phyloP scores from a whole-genome alignment of 2,329 filamentous ascomycete genomes.

The Fusarium praegraminearum region DNA sequence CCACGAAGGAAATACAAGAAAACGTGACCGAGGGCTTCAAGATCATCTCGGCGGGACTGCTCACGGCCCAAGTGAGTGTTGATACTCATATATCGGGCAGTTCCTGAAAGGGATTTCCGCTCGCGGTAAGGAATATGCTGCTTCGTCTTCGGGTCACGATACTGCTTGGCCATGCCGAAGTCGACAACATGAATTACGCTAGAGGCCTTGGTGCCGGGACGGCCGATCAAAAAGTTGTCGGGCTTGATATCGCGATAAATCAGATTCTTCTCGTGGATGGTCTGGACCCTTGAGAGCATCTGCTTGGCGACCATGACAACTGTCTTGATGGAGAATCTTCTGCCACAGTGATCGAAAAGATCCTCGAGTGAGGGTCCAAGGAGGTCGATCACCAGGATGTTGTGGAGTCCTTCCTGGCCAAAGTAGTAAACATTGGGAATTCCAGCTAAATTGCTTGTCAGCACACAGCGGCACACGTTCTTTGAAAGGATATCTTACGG shows the following conservation, averaged over 20 bases:
- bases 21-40: slow-evolving; percentile 85
- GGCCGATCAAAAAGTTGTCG: slow-evolving; percentile 98
- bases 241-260: slow-evolving; percentile 99
- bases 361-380: slow-evolving; percentile 95
- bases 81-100: slow-evolving; percentile 99
- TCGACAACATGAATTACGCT: slow-evolving; percentile 99
- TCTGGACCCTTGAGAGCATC: slow-evolving; percentile 94
- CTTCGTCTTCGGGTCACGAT: slow-evolving; percentile 98
- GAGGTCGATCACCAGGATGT: slow-evolving; percentile 97
- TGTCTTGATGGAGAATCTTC: slow-evolving; percentile 95
- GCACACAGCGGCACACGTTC: slow-evolving; percentile 50
- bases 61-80: slow-evolving; percentile 98
- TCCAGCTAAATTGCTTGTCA: slow-evolving; percentile 72
- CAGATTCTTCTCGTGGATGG: slow-evolving; percentile 98
- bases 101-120: slow-evolving; percentile 95
- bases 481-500: slow-evolving; percentile 72
- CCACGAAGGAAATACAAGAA: slow-evolving; percentile 82
- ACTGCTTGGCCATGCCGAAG: slow-evolving; percentile 99
- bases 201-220: slow-evolving; percentile 90
- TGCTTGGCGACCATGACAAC: slow-evolving; percentile 99
- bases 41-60: slow-evolving; percentile 93
- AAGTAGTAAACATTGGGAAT: slow-evolving; percentile 99
- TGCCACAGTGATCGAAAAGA: slow-evolving; percentile 96
- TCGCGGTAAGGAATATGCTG: slow-evolving; percentile 98
- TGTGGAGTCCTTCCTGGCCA: slow-evolving; percentile 97